A percentile compares a stretch with the other conserved stretches of the same genome.
These are phyloP conservation scores for Cryptococcus sp. DNA, from an alignment of 1,284 basidiomycete species.

Conservation along the genomic window DNA sequence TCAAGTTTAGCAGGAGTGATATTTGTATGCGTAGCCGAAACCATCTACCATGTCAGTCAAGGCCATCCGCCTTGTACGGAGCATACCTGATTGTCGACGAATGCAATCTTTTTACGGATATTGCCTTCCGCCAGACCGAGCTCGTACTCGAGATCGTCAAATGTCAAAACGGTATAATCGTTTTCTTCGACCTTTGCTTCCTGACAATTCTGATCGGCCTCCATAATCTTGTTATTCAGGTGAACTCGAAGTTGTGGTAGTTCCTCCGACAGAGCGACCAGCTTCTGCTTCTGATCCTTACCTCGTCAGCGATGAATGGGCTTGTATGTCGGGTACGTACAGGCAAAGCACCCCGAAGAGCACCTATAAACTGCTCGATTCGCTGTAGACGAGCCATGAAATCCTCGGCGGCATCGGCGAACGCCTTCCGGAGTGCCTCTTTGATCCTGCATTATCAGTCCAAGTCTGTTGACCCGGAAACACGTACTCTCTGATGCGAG, in stretches of 20 bases:
- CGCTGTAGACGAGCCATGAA: constrained; percentile 69
- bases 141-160: constrained; percentile 87
- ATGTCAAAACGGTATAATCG: constrained; percentile 88
- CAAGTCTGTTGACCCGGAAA: neutral
- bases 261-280: constrained; percentile 23
- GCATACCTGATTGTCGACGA: constrained; percentile 88
- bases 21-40: constrained; percentile 56
- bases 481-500: constrained; percentile 79
- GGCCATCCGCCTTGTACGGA: constrained; percentile 1
- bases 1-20: constrained; percentile 92
- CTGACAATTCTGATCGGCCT: constrained; percentile 65
- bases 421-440: constrained; percentile 75
- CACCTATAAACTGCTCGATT: constrained; percentile 70
- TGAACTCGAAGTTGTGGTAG: constrained; percentile 26
- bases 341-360: constrained; percentile 73
- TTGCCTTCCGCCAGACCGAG: constrained; percentile 75
- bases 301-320: neutral
- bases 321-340: constrained; percentile 46
- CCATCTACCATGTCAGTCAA: constrained; percentile 59
- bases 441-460: constrained; percentile 65
- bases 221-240: constrained; percentile 29
- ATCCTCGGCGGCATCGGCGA: constrained; percentile 77
- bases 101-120: constrained; percentile 82
- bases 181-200: constrained; percentile 97
- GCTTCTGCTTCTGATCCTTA: constrained; percentile 40